A percentile compares a stretch with the other conserved stretches of the same genome.
Evolutionary conservation across 257 asterid species (phyloP).

Genomic region (Cynanchum wilfordii): DNA sequence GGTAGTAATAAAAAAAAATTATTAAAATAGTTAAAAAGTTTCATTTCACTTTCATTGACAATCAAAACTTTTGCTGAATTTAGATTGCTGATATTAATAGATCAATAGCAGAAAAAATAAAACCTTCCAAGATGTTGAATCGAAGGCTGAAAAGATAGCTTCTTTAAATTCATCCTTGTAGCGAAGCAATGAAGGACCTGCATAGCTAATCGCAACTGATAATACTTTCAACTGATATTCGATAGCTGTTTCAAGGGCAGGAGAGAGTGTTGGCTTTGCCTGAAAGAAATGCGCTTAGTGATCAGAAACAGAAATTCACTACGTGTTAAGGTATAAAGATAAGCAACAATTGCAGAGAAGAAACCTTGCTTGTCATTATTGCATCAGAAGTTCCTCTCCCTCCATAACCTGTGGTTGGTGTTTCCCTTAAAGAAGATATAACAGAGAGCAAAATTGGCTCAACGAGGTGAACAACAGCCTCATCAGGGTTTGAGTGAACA

Average conservation of each 20-base stretch:
- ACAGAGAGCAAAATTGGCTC: conserved; percentile 73
- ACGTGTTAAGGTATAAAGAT: conserved; percentile 19
- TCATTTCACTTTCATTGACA: no score
- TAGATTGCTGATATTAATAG: background rate
- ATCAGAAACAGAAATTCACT: conserved; percentile 19
- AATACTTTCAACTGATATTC: conserved; percentile 90
- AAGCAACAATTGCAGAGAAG: conserved; percentile 23
- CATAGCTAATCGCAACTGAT: conserved; percentile 90
- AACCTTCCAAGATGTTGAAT: conserved; percentile 99
- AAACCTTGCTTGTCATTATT: conserved; percentile 65
- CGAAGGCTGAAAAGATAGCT: conserved; percentile 74
- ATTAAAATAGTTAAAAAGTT: no score
- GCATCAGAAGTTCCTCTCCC: conserved; percentile 44
- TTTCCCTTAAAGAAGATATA: conserved; percentile 63
- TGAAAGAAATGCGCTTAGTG: conserved; percentile 31
- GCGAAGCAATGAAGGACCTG: conserved; percentile 73
- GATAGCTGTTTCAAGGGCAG: conserved; percentile 84
- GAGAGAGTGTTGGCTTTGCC: conserved; percentile 74
- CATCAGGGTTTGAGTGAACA: conserved; percentile 85
- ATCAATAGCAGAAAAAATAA: conserved; percentile 23
- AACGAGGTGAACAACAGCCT: conserved; percentile 74
- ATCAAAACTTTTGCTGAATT: no score
- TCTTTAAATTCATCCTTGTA: conserved; percentile 77
- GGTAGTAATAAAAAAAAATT: no score
- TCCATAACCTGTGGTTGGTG: conserved; percentile 81